Evolutionary conservation across 345 rosid genomes (phyloP), one percentile per base, ranked within the genome.

Genomic region (Acer saccharum): DNA sequence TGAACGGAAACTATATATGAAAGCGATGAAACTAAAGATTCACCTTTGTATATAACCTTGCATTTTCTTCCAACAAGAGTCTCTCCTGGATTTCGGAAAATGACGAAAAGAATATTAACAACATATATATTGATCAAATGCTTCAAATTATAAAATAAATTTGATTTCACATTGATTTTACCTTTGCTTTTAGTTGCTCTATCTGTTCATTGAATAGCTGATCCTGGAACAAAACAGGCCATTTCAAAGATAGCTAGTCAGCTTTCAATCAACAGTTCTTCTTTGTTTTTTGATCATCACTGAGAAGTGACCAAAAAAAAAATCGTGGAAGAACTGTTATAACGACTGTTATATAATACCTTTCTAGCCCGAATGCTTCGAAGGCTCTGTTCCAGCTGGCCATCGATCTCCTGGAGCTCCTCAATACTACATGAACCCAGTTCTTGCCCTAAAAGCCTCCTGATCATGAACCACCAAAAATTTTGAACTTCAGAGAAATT

Each of bases 401-500:
- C 23, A 39, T 75, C 81, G 50, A 89, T 80, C 20, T 81, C 86
- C 35, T 81, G 75, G 71, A 91, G 88, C 68, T 89, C 91, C 16
- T 84, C 82, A 0, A 77, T 4, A 2, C 89, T 86, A 71, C 90
- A 88, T 6, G 82, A 77, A 60, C 8, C 88, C 69, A 91, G 74
- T 46, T 44, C 65, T 73, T 87, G 84, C 69, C 95, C 97, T 81
- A 84, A 65, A 65, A 90, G 74, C 80, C 85, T 90, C 83, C 97
- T 90, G 74, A 43, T 90, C 83, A 94, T 90, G 74, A 35, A 75
- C 63, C 71, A 65, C 20, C 55, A 67, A 73, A 74, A 72, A 32
- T 68, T 63, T n/a, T 21, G 0, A 48, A 21, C 13, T 69, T 80
- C 10, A 75, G 39, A 23, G 8, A 67, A 25, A 55, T 6, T 46